Conservation (phyloP, 2,329 filamentous ascomycete species). For the Graphilbum sp. region DNA sequence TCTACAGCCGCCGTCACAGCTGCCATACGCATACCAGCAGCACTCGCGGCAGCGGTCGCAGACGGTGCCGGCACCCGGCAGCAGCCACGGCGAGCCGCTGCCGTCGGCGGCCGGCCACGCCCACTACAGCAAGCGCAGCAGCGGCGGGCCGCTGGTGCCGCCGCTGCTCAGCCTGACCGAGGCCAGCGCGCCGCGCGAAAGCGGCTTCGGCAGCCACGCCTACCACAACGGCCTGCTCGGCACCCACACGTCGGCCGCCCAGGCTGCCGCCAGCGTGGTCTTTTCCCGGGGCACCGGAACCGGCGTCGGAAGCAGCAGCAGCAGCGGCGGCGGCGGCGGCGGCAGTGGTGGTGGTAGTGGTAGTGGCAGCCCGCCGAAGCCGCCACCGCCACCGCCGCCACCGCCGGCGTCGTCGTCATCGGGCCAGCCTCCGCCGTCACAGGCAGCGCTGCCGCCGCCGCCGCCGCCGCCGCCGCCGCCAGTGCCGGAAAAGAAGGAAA, state of each 20-base stretch:
- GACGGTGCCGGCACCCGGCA: slow-evolving; percentile 46
- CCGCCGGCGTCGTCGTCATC: slow-evolving; percentile 18
- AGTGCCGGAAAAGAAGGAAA: slow-evolving; percentile 49
- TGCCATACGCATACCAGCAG: slow-evolving; percentile 18
- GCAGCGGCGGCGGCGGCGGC: too few relatives aligned
- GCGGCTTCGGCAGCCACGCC: slow-evolving; percentile 29
- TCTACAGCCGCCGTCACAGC: slow-evolving; percentile 28
- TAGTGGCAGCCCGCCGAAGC: too few relatives aligned
- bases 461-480: slow-evolving; percentile 20
- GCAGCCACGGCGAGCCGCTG: slow-evolving; percentile 20
- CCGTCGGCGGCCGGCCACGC: background rate
- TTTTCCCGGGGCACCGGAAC: slow-evolving; percentile 47
- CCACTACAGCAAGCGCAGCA: slow-evolving; percentile 24
- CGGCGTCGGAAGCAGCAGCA: too few relatives aligned
- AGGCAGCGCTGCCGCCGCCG: slow-evolving; percentile 14
- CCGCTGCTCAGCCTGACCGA: slow-evolving; percentile 49
- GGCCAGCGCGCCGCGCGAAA: slow-evolving; percentile 44
- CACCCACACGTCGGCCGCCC: slow-evolving; percentile 46
- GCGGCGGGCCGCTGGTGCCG: slow-evolving; percentile 38
- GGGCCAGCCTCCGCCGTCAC: too few relatives aligned
- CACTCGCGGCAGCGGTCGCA: slow-evolving; percentile 53
- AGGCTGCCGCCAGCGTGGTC: slow-evolving; percentile 55
- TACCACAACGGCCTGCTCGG: slow-evolving; percentile 48
- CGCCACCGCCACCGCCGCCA: slow-evolving; percentile 13
- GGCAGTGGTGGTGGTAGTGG: too few relatives aligned